phyloP scores from a whole-genome alignment of 352 stramenopile genomes.

The Globisporangium spinosum region DNA sequence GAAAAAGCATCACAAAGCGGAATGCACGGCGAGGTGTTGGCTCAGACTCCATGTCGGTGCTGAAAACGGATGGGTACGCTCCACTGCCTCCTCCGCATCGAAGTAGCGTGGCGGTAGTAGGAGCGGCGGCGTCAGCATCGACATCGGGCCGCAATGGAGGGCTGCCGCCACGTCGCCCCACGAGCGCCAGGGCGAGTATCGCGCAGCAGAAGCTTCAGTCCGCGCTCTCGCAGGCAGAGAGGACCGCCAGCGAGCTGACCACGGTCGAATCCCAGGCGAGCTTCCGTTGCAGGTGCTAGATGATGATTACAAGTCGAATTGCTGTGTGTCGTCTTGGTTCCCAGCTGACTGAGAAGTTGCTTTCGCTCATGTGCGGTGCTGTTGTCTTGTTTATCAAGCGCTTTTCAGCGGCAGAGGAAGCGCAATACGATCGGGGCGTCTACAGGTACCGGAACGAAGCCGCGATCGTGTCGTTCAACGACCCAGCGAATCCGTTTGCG shows the following conservation, averaged over 20 bases:
- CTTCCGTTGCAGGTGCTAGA: constrained; percentile 18
- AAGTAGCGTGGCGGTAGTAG: constrained; percentile 7
- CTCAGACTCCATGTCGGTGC: constrained; percentile 10
- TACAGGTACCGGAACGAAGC: constrained; percentile 54
- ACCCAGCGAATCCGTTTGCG: constrained; percentile 39
- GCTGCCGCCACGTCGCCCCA: constrained; percentile 10
- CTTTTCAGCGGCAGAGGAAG: constrained; percentile 5
- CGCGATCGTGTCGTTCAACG: constrained; percentile 57
- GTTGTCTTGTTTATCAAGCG: constrained; percentile 9
- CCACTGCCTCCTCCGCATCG: not conserved
- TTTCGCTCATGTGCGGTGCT: too few species aligned
- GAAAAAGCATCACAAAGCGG: not conserved
- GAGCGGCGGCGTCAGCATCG: not conserved
- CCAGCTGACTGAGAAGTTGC: too few species aligned
- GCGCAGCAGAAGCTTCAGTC: constrained; percentile 64
- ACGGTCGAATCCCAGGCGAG: constrained; percentile 18
- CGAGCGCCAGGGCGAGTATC: constrained; percentile 32
- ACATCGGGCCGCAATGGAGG: not conserved
- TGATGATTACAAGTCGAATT: too few species aligned
- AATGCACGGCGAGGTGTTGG: constrained; percentile 1
- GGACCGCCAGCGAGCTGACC: constrained; percentile 26
- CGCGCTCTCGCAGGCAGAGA: constrained; percentile 53
- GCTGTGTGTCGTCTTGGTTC: too few species aligned
- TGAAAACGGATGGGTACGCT: constrained; percentile 9
- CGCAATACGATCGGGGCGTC: constrained; percentile 26